These are phyloP conservation scores for Diphasiastrum complanatum DNA, from an alignment of 83 land plant species.

Conservation along the genomic window DNA sequence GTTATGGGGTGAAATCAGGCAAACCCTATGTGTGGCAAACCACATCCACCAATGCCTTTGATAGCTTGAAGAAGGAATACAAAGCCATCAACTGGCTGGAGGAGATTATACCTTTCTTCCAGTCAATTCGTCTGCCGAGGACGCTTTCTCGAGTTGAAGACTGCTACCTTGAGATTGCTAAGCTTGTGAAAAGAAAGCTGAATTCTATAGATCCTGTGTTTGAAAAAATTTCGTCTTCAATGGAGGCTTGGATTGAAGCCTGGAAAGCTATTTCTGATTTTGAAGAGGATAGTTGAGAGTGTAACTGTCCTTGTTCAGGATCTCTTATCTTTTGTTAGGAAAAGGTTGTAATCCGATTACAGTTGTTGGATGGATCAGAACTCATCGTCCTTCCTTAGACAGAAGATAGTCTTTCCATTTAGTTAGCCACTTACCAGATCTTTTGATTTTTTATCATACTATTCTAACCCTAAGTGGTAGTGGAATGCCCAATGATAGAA, in stretches of 20 bases:
- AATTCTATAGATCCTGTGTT: constrained; percentile 41
- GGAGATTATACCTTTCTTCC: constrained; percentile 57
- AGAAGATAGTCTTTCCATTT: no score
- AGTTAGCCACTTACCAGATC: no score
- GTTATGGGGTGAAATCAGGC: constrained; percentile 66
- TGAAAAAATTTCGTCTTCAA: constrained; percentile 39
- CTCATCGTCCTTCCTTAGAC: no score
- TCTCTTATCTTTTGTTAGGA: no score
- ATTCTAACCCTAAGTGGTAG: no score
- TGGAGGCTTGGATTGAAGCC: constrained; percentile 54
- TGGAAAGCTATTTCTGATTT: no score
- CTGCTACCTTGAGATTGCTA: constrained; percentile 45
- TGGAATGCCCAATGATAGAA: no score
- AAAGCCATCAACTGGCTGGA: constrained; percentile 53
- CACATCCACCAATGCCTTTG: constrained; percentile 30
- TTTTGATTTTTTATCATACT: no score
- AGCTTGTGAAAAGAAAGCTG: constrained; percentile 47
- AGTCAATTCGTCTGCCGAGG: constrained; percentile 33
- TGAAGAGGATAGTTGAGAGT: no score
- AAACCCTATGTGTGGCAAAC: constrained; percentile 70
- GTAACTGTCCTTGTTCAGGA: no score
- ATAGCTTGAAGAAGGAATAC: constrained; percentile 46
- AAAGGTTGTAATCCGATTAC: no score
- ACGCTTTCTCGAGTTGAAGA: constrained; percentile 43
- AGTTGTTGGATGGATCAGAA: no score